Evolutionary conservation across 352 stramenopile genomes (phyloP).

Genomic region (Phytophthora pistaciae): DNA sequence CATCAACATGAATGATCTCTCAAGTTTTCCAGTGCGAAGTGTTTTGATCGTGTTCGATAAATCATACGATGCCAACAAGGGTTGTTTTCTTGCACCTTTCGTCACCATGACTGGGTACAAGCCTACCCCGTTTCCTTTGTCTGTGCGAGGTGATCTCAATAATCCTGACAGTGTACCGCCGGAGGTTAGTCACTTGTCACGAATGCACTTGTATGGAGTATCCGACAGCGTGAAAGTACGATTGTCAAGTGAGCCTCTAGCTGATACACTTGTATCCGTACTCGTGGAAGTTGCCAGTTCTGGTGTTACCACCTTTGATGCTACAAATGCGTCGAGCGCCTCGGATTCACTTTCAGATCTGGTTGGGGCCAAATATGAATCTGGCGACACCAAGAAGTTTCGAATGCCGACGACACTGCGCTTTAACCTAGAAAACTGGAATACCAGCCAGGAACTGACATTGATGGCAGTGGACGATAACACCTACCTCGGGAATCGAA

Average conservation of each 20-base stretch:
- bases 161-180: slow-evolving; percentile 44
- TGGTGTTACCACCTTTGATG: slow-evolving; percentile 50
- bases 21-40: slow-evolving; percentile 28
- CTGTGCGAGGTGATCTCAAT: slow-evolving; percentile 52
- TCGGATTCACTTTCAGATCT: slow-evolving; percentile 28
- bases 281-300: slow-evolving; percentile 34
- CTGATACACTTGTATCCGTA: slow-evolving; percentile 52
- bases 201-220: slow-evolving; percentile 63
- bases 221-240: slow-evolving; percentile 41
- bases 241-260: slow-evolving; percentile 67
- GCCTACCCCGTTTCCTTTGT: slow-evolving; percentile 55
- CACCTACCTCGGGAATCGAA: slow-evolving; percentile 59
- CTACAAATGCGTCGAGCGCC: slow-evolving; percentile 36
- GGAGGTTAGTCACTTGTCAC: slow-evolving; percentile 47
- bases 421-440: slow-evolving; percentile 73
- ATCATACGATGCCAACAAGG: slow-evolving; percentile 58
- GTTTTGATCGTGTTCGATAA: slow-evolving; percentile 59
- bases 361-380: slow-evolving; percentile 54
- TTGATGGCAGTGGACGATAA: slow-evolving; percentile 76
- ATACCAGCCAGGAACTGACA: slow-evolving; percentile 54
- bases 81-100: slow-evolving; percentile 52
- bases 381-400: slow-evolving; percentile 38
- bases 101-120: slow-evolving; percentile 48
- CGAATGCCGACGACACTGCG: slow-evolving; percentile 50
- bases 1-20: slow-evolving; percentile 37